Percentiles rank a stretch among this genome's conserved stretches.
These are phyloP conservation scores for Lecanicillium sp. DNA, from an alignment of 2,329 filamentous ascomycete genomes.

Conservation along the genomic window DNA sequence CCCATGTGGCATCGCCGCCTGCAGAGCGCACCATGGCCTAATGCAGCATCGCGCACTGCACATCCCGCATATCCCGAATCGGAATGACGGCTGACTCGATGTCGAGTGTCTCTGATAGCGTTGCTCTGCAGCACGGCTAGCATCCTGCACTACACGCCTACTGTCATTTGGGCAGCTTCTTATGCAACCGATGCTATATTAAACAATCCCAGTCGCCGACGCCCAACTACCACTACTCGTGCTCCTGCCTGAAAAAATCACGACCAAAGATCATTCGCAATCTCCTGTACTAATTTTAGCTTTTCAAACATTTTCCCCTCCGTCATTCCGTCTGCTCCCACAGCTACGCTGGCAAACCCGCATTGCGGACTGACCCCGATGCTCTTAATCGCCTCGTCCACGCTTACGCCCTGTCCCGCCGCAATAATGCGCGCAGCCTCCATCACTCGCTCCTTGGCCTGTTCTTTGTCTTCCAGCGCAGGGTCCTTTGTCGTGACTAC, in stretches of 20 bases:
- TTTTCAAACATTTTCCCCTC: constrained; percentile 66
- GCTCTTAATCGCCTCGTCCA: constrained; percentile 58
- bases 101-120: not conserved
- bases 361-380: constrained; percentile 65
- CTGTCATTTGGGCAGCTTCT: too few relatives aligned
- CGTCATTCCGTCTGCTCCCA: constrained; percentile 58
- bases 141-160: too few relatives aligned
- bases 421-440: constrained; percentile 61
- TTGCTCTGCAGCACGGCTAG: too few relatives aligned
- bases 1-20: constrained; percentile 5
- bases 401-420: constrained; percentile 53
- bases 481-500: constrained; percentile 57
- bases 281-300: constrained; percentile 58
- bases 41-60: not conserved
- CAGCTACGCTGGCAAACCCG: constrained; percentile 63
- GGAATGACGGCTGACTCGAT: not conserved
- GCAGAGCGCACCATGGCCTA: not conserved
- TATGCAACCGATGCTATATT: too few relatives aligned
- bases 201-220: too few relatives aligned
- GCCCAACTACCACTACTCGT: too few relatives aligned
- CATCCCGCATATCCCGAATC: not conserved
- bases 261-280: constrained; percentile 61
- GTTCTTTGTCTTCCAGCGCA: constrained; percentile 47
- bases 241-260: too few relatives aligned
- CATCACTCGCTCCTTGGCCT: constrained; percentile 48